Conservation (phyloP, 192 early-diverging fungal genomes). For the Backusella liffmaniae region DNA sequence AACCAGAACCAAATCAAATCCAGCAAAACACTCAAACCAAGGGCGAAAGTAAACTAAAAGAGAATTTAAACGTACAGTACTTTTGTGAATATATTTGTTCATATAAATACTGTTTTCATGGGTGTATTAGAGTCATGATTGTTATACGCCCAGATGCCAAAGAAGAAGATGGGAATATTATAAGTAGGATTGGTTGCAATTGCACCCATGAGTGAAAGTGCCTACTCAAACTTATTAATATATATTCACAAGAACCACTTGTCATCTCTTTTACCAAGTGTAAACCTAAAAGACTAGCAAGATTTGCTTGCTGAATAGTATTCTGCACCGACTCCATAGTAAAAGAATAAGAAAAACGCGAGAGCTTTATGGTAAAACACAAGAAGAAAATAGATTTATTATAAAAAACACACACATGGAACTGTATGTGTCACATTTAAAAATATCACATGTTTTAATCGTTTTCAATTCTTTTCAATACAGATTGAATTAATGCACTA, state of each 20-base stretch:
- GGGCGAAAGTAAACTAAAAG: constrained; percentile 45
- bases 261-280: constrained; percentile 22
- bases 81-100: background rate
- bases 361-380: background rate
- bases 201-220: constrained; percentile 44
- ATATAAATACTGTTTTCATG: constrained; percentile 42
- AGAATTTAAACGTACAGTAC: background rate
- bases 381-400: background rate
- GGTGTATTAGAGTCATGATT: constrained; percentile 50
- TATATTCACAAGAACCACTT: background rate
- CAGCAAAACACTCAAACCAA: constrained; percentile 45
- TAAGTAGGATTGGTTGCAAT: constrained; percentile 46
- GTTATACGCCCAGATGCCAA: constrained; percentile 51
- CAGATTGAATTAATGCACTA: background rate
- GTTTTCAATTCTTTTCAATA: constrained; percentile 1
- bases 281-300: constrained; percentile 29
- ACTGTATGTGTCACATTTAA: background rate
- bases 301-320: constrained; percentile 28
- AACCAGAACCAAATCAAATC: constrained; percentile 50
- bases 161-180: constrained; percentile 53
- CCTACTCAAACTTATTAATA: constrained; percentile 23
- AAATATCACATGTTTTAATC: background rate
- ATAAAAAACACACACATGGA: background rate
- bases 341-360: background rate
- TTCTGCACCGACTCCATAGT: constrained; percentile 30